Base-by-base conservation (phyloP, 768 basidiomycete genomes). In the Tulasnella sp. region DNA sequence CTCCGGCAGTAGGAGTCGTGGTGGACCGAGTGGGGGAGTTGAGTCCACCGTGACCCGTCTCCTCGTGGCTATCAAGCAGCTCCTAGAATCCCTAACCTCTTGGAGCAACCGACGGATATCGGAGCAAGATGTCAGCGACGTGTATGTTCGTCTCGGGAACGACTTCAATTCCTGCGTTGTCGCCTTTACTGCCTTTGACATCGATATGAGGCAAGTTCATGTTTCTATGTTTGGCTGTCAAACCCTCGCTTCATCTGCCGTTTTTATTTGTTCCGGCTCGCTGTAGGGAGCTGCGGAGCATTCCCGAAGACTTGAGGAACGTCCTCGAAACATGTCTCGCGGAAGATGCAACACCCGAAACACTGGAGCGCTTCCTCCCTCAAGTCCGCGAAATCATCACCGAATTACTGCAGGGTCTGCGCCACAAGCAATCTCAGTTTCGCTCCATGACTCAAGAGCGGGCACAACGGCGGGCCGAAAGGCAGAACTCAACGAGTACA, bases 91-190 rank as follows among this genome's bases (percentile, higher is more conserved):
- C 1, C 88, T 98, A 78, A 95, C 94, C 8, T 87, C 89, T 86
- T 98, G 96, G 96, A 94, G 93, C 85, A 88, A 88, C 80, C 85
- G 89, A 80, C 88, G 91, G 82, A 88, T 93, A 82, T 88, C 91
- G 79, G 96, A 97, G 84, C 86, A 85, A 62, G 88, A 94, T 82
- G 96, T 99, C 84, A 98, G 96, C 88, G 95, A 98, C 85, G 94
- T 98, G 77, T 99, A 99, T 85, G 98, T 99, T 77, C 91, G 92
- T 77, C 88, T 99, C 34, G 98, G 98, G 34, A 98, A 99, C 85
- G 97, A 98, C 84, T 99, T 99, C 88, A 98, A 98, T 84, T 90
- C 91, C 21, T 96, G 96, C 14, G 94, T 97, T 52, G 90, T 92
- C 76, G 95, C 96, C 0, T 99, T 99, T 84, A 89, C 89, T 2